A percentile compares a stretch with the other conserved stretches of the same genome.
phyloP scores from a whole-genome alignment of 2,329 filamentous ascomycete species.

The Alternaria gaisen region DNA sequence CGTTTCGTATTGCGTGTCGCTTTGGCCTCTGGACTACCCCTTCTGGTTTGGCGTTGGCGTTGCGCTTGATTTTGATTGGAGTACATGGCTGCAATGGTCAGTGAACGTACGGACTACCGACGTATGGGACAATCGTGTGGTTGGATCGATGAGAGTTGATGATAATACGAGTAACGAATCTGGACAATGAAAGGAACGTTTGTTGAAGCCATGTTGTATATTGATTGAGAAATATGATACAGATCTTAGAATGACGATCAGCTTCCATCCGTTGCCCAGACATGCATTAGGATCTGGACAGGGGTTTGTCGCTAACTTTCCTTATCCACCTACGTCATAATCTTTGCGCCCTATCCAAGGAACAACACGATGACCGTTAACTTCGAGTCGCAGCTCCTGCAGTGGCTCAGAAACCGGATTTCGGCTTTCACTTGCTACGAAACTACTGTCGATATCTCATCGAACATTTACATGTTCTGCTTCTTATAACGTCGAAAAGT shows the following conservation, averaged over 20 bases:
- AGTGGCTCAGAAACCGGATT: neutral
- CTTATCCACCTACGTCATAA: neutral
- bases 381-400: neutral
- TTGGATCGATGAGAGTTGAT: neutral
- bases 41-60: constrained; percentile 4
- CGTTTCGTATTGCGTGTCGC: constrained; percentile 8
- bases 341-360: neutral
- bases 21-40: constrained; percentile 13
- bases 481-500: neutral
- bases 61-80: constrained; percentile 7
- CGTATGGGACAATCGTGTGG: neutral
- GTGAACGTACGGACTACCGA: neutral
- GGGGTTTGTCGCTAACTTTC: neutral
- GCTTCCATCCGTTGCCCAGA: neutral
- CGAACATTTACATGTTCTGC: neutral
- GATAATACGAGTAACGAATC: constrained; percentile 1
- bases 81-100: neutral
- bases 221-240: neutral
- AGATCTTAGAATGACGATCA: neutral
- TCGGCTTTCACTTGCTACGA: neutral
- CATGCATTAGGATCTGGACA: neutral
- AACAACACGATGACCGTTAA: neutral
- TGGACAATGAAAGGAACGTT: neutral
- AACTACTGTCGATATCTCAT: neutral
- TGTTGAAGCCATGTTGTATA: neutral